Conservation (phyloP, 176 grass and related monocot species). For the Raddia guianensis region DNA sequence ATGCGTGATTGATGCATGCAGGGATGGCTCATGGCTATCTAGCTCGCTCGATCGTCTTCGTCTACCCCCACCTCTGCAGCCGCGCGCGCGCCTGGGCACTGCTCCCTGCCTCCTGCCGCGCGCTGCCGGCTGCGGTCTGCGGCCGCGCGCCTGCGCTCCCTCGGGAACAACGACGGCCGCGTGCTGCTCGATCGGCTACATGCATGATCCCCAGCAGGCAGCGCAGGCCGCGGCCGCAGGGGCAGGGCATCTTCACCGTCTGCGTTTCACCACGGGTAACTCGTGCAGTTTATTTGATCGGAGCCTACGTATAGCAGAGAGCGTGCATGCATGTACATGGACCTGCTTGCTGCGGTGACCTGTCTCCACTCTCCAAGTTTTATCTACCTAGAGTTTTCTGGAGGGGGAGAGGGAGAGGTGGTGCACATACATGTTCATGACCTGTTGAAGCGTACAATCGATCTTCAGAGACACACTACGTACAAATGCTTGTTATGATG, state of each 20-base stretch:
- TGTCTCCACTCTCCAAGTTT: neutral
- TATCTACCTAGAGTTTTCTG: neutral
- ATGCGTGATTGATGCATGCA: neutral
- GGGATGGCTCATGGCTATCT: too few species aligned
- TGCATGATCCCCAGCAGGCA: neutral
- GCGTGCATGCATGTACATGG: neutral
- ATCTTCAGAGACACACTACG: neutral
- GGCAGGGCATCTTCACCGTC: neutral
- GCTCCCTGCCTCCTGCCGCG: slow-evolving; percentile 15
- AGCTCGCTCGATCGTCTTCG: slow-evolving; percentile 8
- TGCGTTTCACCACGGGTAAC: slow-evolving; percentile 33
- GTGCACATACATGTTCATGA: neutral
- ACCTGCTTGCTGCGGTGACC: neutral
- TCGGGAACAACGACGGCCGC: slow-evolving; percentile 48
- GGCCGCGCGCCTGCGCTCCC: slow-evolving; percentile 7
- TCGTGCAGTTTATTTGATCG: neutral
- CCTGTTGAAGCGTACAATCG: neutral
- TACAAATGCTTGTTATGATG: neutral
- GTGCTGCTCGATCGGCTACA: slow-evolving; percentile 36
- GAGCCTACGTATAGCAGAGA: neutral
- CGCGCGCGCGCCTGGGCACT: slow-evolving; percentile 5
- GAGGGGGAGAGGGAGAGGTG: neutral
- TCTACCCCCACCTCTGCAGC: slow-evolving; percentile 17
- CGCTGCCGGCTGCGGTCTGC: slow-evolving; percentile 15
- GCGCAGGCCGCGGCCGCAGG: neutral